These are phyloP conservation scores for Botryotinia globosa DNA, from an alignment of 2,329 filamentous ascomycete species.

Conservation along the genomic window DNA sequence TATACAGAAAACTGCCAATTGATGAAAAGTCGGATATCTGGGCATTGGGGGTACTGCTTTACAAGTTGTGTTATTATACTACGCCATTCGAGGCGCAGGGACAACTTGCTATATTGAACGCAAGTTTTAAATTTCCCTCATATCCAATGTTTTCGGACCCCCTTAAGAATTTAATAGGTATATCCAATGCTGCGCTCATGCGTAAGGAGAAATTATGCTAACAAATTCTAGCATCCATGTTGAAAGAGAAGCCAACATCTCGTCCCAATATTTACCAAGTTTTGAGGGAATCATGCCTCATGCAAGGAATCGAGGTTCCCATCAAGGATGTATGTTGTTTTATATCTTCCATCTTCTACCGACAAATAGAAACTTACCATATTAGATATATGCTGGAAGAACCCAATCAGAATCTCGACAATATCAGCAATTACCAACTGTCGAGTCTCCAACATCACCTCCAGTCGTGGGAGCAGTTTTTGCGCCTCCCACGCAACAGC, in stretches of 20 bases:
- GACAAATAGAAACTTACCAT: conserved; percentile 19
- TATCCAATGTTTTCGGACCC: conserved; percentile 89
- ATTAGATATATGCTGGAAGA: conserved; percentile 68
- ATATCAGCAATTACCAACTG: conserved; percentile 57
- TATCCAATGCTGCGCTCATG: conserved; percentile 32
- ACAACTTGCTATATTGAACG: conserved; percentile 94
- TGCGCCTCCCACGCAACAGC: conserved; percentile 67
- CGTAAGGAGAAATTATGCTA: conserved; percentile 17
- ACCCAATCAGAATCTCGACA: conserved; percentile 60
- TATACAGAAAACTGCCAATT: conserved; percentile 93
- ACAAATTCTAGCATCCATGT: conserved; percentile 68
- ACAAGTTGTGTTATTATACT: conserved; percentile 99
- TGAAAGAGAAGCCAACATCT: conserved; percentile 71
- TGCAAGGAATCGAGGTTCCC: conserved; percentile 83
- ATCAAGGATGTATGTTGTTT: conserved; percentile 76
- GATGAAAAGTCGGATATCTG: conserved; percentile 98
- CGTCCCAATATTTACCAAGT: conserved; percentile 95
- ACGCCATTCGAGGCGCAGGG: conserved; percentile 98
- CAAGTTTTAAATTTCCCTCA: conserved; percentile 85
- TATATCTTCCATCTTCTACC: background rate
- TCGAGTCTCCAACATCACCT: conserved; percentile 49
- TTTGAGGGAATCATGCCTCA: conserved; percentile 77
- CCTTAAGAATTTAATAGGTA: conserved; percentile 86
- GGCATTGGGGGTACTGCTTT: conserved; percentile 90
- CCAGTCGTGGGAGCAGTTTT: conserved; percentile 78